Conservation (phyloP, 805 yeast genomes). For the Suhomyces sp. region DNA sequence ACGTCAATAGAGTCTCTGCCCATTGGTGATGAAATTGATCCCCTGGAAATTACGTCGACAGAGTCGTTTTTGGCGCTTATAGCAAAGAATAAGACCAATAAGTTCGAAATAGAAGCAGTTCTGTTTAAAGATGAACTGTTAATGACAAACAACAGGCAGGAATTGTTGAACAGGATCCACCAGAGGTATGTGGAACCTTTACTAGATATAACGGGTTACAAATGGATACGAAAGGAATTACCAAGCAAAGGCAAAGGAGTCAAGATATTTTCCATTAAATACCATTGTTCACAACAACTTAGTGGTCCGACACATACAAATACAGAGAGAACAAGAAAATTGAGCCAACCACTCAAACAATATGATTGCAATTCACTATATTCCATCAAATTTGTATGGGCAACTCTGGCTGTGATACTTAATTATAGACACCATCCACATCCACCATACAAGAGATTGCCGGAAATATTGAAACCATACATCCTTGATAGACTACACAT, state of each 20-base stretch:
- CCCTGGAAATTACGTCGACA: neutral
- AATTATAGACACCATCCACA: constrained; percentile 14
- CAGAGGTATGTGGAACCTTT: constrained; percentile 16
- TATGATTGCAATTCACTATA: constrained; percentile 16
- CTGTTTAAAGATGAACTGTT: constrained; percentile 1
- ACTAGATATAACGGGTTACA: constrained; percentile 15
- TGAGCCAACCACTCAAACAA: constrained; percentile 15
- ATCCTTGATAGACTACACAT: constrained; percentile 16
- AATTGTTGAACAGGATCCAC: constrained; percentile 8
- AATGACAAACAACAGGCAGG: neutral
- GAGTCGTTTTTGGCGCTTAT: constrained; percentile 1
- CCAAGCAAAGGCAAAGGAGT: constrained; percentile 18
- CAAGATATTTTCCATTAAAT: constrained; percentile 17
- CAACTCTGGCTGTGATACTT: constrained; percentile 13
- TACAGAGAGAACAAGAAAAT: constrained; percentile 1
- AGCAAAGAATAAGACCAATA: constrained; percentile 1
- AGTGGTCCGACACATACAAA: neutral
- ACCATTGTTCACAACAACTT: constrained; percentile 17
- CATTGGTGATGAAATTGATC: neutral
- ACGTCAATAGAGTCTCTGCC: constrained; percentile 1
- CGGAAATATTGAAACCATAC: constrained; percentile 17
- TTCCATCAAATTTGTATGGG: constrained; percentile 16
- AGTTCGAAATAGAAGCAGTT: constrained; percentile 1
- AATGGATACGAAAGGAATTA: constrained; percentile 19
- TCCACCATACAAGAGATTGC: constrained; percentile 17